Percentiles rank a stretch among this genome's conserved stretches.
phyloP scores from a whole-genome alignment of 352 stramenopile species.

The Phytophthora podocarpi region DNA sequence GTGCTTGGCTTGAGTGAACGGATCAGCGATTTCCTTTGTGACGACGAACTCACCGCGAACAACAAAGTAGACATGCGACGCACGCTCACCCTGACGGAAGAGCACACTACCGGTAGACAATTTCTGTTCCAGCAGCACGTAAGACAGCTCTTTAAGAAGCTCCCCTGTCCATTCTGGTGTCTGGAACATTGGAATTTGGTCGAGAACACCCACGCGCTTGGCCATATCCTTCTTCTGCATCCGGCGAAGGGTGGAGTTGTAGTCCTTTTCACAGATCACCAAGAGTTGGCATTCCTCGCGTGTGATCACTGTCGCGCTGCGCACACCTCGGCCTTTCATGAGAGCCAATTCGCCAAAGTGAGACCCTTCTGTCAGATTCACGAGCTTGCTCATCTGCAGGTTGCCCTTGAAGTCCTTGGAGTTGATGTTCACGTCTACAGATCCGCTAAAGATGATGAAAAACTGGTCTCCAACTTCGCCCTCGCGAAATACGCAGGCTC shows the following conservation, averaged over 20 bases:
- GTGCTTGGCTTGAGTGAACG: conserved; percentile 32
- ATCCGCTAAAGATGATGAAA: conserved; percentile 80
- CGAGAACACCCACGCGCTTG: conserved; percentile 59
- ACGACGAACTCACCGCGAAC: conserved; percentile 67
- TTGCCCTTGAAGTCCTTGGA: conserved; percentile 59
- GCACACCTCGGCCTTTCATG: conserved; percentile 74
- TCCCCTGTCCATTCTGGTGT: conserved; percentile 75
- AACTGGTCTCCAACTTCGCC: conserved; percentile 76
- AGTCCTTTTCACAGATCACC: conserved; percentile 79
- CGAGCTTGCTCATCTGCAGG: conserved; percentile 63
- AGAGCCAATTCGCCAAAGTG: conserved; percentile 78
- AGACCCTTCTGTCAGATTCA: conserved; percentile 71
- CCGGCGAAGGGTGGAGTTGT: conserved; percentile 67
- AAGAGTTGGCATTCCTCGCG: conserved; percentile 65
- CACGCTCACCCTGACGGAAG: conserved; percentile 67
- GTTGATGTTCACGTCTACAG: conserved; percentile 70
- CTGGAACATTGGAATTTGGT: conserved; percentile 77
- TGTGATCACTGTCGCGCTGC: conserved; percentile 71
- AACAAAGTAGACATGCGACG: conserved; percentile 71
- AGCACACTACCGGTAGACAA: conserved; percentile 49
- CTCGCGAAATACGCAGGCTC: conserved; percentile 62
- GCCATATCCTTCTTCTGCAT: conserved; percentile 77
- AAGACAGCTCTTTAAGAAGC: conserved; percentile 73
- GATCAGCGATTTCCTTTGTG: conserved; percentile 58
- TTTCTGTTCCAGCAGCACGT: conserved; percentile 70